A percentile compares a stretch with the other conserved stretches of the same genome.
Evolutionary conservation across 768 basidiomycete species (phyloP).

Genomic region (Naganishia friedmannii): DNA sequence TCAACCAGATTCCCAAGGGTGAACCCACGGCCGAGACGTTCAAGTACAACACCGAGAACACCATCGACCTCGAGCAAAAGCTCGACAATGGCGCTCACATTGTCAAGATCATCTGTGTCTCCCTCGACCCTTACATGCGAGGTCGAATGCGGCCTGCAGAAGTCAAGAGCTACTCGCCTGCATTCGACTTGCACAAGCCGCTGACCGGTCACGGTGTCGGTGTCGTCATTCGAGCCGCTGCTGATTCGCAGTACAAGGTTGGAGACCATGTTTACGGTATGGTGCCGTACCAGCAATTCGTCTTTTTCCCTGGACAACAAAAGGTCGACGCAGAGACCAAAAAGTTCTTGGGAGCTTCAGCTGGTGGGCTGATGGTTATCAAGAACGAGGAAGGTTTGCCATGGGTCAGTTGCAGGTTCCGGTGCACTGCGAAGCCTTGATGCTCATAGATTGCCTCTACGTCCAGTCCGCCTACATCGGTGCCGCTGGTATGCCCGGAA

Average conservation of each 20-base stretch:
- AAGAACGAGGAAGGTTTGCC: slow-evolving; percentile 57
- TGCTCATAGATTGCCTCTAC: not conserved
- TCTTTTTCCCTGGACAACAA: slow-evolving; percentile 16
- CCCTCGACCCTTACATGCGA: slow-evolving; percentile 57
- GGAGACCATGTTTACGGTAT: slow-evolving; percentile 56
- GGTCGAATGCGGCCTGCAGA: slow-evolving; percentile 53
- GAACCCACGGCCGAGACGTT: slow-evolving; percentile 55
- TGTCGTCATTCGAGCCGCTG: slow-evolving; percentile 51
- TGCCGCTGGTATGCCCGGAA: slow-evolving; percentile 56
- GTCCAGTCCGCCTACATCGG: slow-evolving; percentile 42
- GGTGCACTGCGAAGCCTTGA: slow-evolving; percentile 7
- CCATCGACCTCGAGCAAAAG: slow-evolving; percentile 58
- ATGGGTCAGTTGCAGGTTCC: slow-evolving; percentile 46
- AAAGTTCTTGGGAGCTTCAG: slow-evolving; percentile 39
- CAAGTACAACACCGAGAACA: slow-evolving; percentile 55
- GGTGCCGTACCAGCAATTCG: slow-evolving; percentile 26
- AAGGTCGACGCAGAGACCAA: slow-evolving; percentile 52
- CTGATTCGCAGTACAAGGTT: slow-evolving; percentile 37
- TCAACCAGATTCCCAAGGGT: slow-evolving; percentile 36
- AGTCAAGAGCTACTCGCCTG: slow-evolving; percentile 37
- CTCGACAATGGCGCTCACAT: slow-evolving; percentile 57
- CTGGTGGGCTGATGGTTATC: slow-evolving; percentile 2
- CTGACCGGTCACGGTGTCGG: slow-evolving; percentile 48
- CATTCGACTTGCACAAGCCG: slow-evolving; percentile 47
- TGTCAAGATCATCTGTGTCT: slow-evolving; percentile 58